A percentile compares a stretch with the other conserved stretches of the same genome.
Conservation (phyloP, 805 yeast species). For the Helenozyma baotianmanensis region DNA sequence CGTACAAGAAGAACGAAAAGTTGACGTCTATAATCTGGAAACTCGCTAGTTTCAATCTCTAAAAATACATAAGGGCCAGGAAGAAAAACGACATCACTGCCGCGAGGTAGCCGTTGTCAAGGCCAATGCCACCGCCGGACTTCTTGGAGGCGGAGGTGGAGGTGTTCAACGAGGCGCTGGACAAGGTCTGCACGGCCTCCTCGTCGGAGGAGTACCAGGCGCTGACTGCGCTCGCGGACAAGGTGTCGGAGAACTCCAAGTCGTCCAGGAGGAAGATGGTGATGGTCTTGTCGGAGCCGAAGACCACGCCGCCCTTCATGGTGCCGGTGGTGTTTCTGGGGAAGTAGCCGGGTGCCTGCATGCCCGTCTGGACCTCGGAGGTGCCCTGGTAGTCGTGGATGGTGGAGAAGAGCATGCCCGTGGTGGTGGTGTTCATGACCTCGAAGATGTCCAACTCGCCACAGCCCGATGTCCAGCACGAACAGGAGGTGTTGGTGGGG, state of each 20-base stretch:
- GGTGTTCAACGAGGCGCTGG: constrained; percentile 23
- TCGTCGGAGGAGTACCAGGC: constrained; percentile 43
- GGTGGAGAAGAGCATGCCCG: constrained; percentile 55
- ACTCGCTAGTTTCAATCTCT: constrained; percentile 3
- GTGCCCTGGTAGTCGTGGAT: constrained; percentile 76
- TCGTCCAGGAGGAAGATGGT: constrained; percentile 56
- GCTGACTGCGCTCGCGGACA: constrained; percentile 41
- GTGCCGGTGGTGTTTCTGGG: constrained; percentile 45
- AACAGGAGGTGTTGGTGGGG: constrained; percentile 55
- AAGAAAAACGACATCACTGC: constrained; percentile 9
- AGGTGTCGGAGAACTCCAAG: constrained; percentile 44
- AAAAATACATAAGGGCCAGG: constrained; percentile 10
- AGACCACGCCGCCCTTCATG: constrained; percentile 71
- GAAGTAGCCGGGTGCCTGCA: constrained; percentile 53
- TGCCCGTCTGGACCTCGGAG: constrained; percentile 56
- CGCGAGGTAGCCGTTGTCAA: constrained; percentile 9
- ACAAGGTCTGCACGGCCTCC: constrained; percentile 19
- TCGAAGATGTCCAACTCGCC: constrained; percentile 79
- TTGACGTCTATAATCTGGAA: constrained; percentile 5
- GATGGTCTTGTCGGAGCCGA: constrained; percentile 57
- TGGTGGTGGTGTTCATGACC: constrained; percentile 59
- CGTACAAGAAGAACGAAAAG: constrained; percentile 13
- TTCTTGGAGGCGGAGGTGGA: constrained; percentile 21
- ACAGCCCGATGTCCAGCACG: constrained; percentile 75
- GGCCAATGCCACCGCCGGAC: constrained; percentile 14